Base-by-base conservation (phyloP, 306 rosid genomes). In the Corylus heterophylla region DNA sequence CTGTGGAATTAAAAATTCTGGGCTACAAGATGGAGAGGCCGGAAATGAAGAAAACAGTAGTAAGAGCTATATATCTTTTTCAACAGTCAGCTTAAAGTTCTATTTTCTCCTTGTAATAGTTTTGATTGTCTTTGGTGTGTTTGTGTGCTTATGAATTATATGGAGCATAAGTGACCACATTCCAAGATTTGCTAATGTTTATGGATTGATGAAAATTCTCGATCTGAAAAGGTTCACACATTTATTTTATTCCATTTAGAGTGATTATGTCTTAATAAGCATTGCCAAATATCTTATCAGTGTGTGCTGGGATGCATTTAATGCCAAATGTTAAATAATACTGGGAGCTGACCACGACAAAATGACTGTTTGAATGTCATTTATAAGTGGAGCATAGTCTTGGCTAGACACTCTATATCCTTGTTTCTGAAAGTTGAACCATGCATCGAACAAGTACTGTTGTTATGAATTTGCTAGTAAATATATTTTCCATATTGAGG, bases 1-100 rank as follows among this genome's bases (percentile, higher is more conserved):
- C 64, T 93, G 98, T 83, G 99, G 98, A 83, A 91, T 95, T 52
- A 91, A 84, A 86, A 91, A 79, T 76, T 86, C 93, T 80, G 97
- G 73, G 83, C 90, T 91, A 82, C 91, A 89, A 62, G 97, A 92
- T 82, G 96, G 90, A 83, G 92, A 91, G 75, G 91, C 89, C 44
- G 92, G 86, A 76, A 96, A 91, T 81, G 71, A 75, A 64, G 98
- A 93, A 81, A 90, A 86, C 82, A 89, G 89, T 70, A 85, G 94
- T 95, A 86, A 85, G 94, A n/a, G 83, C 66, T 81, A 71, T 86
- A 59, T 82, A 66, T 55, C 22, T 64, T 69, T 44, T 61, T 68
- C 76, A 44, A 52, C 22, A 66, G 76, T 77, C 69, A 74, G 17
- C 76, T 61, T 70, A 55, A 67, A 54, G 52, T 78, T 83, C 29